Conservation (phyloP, 495 filamentous ascomycete species). For the Tricharina praecox region DNA sequence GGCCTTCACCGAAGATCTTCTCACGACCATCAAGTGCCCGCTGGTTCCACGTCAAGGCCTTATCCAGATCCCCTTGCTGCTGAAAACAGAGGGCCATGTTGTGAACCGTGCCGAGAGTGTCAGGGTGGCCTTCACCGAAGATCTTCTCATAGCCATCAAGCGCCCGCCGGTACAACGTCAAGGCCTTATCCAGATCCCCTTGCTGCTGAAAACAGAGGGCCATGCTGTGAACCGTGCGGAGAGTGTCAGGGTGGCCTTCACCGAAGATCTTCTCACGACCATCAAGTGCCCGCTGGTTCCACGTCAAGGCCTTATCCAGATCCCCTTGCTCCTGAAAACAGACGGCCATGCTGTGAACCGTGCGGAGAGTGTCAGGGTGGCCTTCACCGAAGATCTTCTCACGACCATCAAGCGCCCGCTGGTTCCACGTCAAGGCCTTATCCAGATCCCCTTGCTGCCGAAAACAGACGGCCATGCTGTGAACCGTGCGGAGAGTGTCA, state of each 20-base stretch:
- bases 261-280: conserved; percentile 12
- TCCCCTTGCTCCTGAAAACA: not conserved
- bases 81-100: too few species aligned
- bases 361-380: not conserved
- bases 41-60: too few species aligned
- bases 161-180: too few species aligned
- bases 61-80: too few species aligned
- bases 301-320: conserved; percentile 13
- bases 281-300: conserved; percentile 10
- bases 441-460: not conserved
- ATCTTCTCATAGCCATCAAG: too few species aligned
- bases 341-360: not conserved
- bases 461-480: conserved; percentile 4
- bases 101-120: too few species aligned
- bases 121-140: too few species aligned
- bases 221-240: too few species aligned
- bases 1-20: too few species aligned
- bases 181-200: too few species aligned
- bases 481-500: not conserved
- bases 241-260: not conserved
- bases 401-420: conserved; percentile 2
- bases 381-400: not conserved
- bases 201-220: too few species aligned
- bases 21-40: too few species aligned
- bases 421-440: conserved; percentile 6